Percentiles rank a stretch among this genome's conserved stretches.
These are phyloP conservation scores for Candida sanyaensis DNA, from an alignment of 1,139 yeast species.

Conservation along the genomic window DNA sequence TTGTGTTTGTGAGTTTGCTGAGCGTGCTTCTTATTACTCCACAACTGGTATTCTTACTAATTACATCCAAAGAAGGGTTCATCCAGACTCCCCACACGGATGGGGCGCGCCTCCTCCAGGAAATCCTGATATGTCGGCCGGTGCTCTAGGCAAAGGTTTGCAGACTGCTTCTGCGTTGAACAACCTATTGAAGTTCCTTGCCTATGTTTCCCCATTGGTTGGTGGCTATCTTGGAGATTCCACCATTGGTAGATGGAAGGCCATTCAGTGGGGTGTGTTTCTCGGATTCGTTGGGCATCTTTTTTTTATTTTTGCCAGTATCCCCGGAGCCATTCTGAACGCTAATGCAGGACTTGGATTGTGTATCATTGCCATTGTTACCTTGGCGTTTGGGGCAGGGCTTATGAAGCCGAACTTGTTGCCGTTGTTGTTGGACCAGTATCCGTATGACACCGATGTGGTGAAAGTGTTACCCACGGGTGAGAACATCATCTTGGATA, in stretches of 20 bases:
- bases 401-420: slow-evolving; percentile 53
- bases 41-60: slow-evolving; percentile 43
- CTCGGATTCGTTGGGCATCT: slow-evolving; percentile 43
- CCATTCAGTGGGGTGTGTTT: slow-evolving; percentile 42
- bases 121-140: slow-evolving; percentile 34
- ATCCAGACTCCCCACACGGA: slow-evolving; percentile 51
- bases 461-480: slow-evolving; percentile 62
- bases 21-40: slow-evolving; percentile 49
- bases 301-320: slow-evolving; percentile 40
- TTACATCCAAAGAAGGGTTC: slow-evolving; percentile 50
- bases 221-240: slow-evolving; percentile 50
- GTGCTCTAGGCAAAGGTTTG: slow-evolving; percentile 48
- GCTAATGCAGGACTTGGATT: slow-evolving; percentile 35
- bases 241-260: slow-evolving; percentile 40
- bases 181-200: slow-evolving; percentile 39
- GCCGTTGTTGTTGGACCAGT: slow-evolving; percentile 56
- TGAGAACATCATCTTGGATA: slow-evolving; percentile 69
- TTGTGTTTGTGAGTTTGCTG: slow-evolving; percentile 48
- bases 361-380: slow-evolving; percentile 36
- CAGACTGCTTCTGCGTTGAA: slow-evolving; percentile 42
- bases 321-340: slow-evolving; percentile 36
- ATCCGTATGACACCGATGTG: slow-evolving; percentile 54
- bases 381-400: slow-evolving; percentile 49
- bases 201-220: slow-evolving; percentile 43
- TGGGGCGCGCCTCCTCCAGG: slow-evolving; percentile 42